These are phyloP conservation scores for Myxozyma monticola DNA, from an alignment of 805 yeast species.

Conservation along the genomic window DNA sequence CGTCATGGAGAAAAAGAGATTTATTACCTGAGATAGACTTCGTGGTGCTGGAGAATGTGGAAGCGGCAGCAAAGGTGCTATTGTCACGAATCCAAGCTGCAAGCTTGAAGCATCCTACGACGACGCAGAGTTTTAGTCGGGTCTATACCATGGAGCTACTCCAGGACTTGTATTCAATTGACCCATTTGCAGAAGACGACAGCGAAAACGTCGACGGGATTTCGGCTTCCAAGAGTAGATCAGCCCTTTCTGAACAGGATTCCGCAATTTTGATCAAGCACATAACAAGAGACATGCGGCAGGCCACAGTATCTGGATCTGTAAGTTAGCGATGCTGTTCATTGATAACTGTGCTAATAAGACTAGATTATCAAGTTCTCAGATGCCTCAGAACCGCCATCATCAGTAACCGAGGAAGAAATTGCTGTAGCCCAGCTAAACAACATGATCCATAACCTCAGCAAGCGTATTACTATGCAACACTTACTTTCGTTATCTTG, in stretches of 20 bases:
- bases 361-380: conserved; percentile 6
- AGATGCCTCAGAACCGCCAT: not conserved
- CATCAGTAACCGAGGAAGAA: conserved; percentile 23
- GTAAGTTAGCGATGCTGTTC: conserved; percentile 1
- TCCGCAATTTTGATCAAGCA: conserved; percentile 9
- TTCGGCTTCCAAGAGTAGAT: not conserved
- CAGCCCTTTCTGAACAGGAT: conserved; percentile 12
- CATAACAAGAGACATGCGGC: conserved; percentile 19
- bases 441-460: conserved; percentile 1
- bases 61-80: conserved; percentile 15
- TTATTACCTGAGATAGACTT: conserved; percentile 11
- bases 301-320: conserved; percentile 1
- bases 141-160: conserved; percentile 21
- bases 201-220: too few relatives aligned
- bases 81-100: conserved; percentile 9
- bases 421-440: conserved; percentile 14
- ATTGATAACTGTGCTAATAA: not conserved
- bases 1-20: conserved; percentile 4
- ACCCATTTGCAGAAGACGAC: conserved; percentile 13
- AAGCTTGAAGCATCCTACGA: not conserved
- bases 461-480: conserved; percentile 4
- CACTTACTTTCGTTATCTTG: not conserved
- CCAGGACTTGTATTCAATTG: conserved; percentile 5
- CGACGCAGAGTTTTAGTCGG: conserved; percentile 1
- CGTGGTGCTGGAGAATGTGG: conserved; percentile 21